Evolutionary conservation across 2,329 filamentous ascomycete species (phyloP), one percentile per base, ranked within the genome.

Genomic region (Penicillium sumatraense): DNA sequence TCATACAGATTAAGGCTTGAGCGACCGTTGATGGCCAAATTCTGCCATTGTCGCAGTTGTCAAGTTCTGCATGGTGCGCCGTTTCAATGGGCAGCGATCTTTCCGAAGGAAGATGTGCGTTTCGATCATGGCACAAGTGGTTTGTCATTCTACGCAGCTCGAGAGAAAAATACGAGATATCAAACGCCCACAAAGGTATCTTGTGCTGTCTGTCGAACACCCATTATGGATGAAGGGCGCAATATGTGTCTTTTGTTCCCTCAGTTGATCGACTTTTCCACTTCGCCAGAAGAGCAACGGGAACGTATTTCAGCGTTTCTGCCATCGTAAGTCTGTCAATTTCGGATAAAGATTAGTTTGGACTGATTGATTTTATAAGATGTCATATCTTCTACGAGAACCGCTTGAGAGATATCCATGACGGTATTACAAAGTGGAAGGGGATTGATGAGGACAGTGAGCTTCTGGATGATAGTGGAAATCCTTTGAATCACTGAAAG

Each of bases 21-120:
- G 48, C 84, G 82, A 68, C 91, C 91, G 0, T 75, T 96, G 33
- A 84, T 88, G 31, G 82, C 84, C 21, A 96, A 96, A 71, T 88
- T 89, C 67, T 96, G 91, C 71, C 91, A 96, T 74, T 96, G 91
- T 75, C 81, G 80, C 0, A 90, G 89, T 42, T 96, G 91, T 71
- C 90, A 95, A 76, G 83, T 84, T 13, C 80, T 93, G 63, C 91
- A 96, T 66, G 90, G 89, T 54, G 89, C 91, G 3, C 90, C 91
- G 0, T 93, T 95, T 76, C 91, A 96, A 76, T 95, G 90, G 90
- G 90, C 91, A 1, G 89, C 90, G 29, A 93, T 96, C 62, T 93
- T 96, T 75, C 83, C 91, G 70, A 96, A 96, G 70, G 75, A 82
- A 0, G 89, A 91, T 65, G 80, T 93, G 64, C 84, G 85, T 54